Base-by-base conservation (phyloP, 2,329 filamentous ascomycete genomes). In the Beauveria scarabaeidicola region DNA sequence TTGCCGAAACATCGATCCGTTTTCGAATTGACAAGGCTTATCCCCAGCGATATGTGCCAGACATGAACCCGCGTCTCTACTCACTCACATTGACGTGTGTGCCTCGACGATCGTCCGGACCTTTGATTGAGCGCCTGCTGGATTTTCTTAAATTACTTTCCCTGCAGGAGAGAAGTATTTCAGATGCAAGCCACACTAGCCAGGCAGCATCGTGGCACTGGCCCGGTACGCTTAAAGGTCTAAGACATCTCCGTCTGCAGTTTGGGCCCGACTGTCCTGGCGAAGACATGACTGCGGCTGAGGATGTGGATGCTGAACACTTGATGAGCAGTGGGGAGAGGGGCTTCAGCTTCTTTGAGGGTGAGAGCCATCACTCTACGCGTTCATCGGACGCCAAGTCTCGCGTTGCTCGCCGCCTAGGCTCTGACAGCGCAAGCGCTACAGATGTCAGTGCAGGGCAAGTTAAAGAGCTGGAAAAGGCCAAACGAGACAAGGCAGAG, bases 241-340 rank as follows among this genome's bases (percentile, higher is more conserved):
- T 87, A n/a, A 74, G 78, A 58, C 75, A 78, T 60, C 66, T 87
- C 17, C 70, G 76, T 2, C 70, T 87, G 6, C 83, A 86, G 65
- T 79, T 86, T 61, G 76, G 78, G 27, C 68, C 73, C 0, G 77
- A 78, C 52, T 70, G 72, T 2, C 68, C 69, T 11, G 72, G 75
- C 3, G 73, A 75, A 25, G 65, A 70, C 19, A 68, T 70, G 17
- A 69, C 69, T 5, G 64, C 66, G 3, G 63, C 65, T 2, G 69
- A 69, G 11, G 72, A 73, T 19, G 60, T 77, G 3, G 76, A 80
- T 53, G 74, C 76, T 1, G 74, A 74, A 47, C 70, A 70, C 13
- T 68, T 81, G 15, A 70, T 82, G 51, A 70, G 72, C 25, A 70
- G 71, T 13, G 72, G 72, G 0, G 70, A 75, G 8, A 62, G 53